Conservation (phyloP, 202 grass and related monocot species). For the Carex arenaria region DNA sequence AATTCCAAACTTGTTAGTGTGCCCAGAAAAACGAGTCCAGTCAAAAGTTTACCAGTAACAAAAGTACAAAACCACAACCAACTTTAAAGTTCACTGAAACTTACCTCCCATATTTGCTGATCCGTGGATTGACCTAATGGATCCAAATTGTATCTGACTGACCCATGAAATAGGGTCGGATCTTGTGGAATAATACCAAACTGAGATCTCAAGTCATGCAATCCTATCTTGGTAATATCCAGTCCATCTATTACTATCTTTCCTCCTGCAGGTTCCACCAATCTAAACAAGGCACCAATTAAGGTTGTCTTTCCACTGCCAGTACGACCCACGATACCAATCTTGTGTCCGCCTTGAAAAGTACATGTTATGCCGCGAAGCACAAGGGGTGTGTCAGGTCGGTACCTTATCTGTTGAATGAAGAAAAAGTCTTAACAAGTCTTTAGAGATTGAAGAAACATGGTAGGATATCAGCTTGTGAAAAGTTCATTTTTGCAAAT, state of each 20-base stretch:
- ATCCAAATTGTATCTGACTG: constrained; percentile 81
- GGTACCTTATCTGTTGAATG: constrained; percentile 69
- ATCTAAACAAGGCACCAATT: constrained; percentile 76
- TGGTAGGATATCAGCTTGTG: background rate
- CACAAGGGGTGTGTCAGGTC: constrained; percentile 57
- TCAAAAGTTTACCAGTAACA: background rate
- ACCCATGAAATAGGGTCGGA: constrained; percentile 83
- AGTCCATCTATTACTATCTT: constrained; percentile 61
- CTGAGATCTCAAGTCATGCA: constrained; percentile 80
- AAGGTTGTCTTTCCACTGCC: constrained; percentile 94
- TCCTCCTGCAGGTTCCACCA: constrained; percentile 81
- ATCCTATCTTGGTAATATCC: constrained; percentile 67
- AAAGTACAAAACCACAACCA: background rate
- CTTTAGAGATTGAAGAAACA: background rate
- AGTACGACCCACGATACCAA: constrained; percentile 86
- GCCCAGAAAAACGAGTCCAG: too few relatives aligned
- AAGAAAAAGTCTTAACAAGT: constrained; percentile 9
- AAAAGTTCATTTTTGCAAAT: background rate
- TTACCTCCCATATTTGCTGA: constrained; percentile 87
- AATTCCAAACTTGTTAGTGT: background rate
- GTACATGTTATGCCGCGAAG: constrained; percentile 72
- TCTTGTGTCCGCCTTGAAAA: constrained; percentile 73
- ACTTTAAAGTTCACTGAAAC: background rate
- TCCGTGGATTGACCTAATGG: constrained; percentile 63
- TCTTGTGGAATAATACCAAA: constrained; percentile 94